Conservation (phyloP, 2,329 filamentous ascomycete species). For the Neospermospora avenae region DNA sequence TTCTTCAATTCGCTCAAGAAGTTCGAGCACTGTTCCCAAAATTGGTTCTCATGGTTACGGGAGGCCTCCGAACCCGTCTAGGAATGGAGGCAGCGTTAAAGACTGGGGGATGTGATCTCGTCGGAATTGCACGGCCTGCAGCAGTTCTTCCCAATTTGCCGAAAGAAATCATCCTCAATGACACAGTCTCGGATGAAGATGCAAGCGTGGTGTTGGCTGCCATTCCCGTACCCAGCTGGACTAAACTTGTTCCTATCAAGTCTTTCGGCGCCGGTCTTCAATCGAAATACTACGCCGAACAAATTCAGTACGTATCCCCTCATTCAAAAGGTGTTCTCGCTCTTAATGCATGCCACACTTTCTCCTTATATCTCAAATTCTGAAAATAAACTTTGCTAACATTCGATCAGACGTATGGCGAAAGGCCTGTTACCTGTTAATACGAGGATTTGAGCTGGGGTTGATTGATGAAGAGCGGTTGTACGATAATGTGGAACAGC, state of each 20-base stretch:
- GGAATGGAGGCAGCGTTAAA: constrained; percentile 48
- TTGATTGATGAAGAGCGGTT: neutral
- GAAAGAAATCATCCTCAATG: constrained; percentile 36
- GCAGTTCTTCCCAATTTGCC: constrained; percentile 44
- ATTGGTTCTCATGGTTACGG: constrained; percentile 55
- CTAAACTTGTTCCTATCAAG: constrained; percentile 14
- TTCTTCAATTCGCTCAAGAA: constrained; percentile 60
- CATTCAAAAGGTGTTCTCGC: too few relatives aligned
- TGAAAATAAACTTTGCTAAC: too few relatives aligned
- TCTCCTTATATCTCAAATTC: too few relatives aligned
- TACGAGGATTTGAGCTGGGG: neutral
- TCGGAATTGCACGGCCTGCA: constrained; percentile 47
- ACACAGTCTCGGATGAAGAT: constrained; percentile 27
- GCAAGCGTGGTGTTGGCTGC: constrained; percentile 15
- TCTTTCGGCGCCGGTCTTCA: constrained; percentile 18
- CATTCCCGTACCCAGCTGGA: constrained; percentile 6
- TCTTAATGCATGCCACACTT: too few relatives aligned
- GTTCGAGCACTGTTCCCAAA: constrained; percentile 45
- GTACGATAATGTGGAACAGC: neutral
- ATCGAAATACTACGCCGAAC: constrained; percentile 28
- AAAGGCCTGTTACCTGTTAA: constrained; percentile 15
- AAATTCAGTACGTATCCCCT: constrained; percentile 24
- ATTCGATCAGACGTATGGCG: constrained; percentile 21
- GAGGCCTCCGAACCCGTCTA: constrained; percentile 55
- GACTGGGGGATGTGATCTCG: constrained; percentile 46